phyloP scores from a whole-genome alignment of 2,329 filamentous ascomycete species.

The Paraconiothyrium brasiliense region DNA sequence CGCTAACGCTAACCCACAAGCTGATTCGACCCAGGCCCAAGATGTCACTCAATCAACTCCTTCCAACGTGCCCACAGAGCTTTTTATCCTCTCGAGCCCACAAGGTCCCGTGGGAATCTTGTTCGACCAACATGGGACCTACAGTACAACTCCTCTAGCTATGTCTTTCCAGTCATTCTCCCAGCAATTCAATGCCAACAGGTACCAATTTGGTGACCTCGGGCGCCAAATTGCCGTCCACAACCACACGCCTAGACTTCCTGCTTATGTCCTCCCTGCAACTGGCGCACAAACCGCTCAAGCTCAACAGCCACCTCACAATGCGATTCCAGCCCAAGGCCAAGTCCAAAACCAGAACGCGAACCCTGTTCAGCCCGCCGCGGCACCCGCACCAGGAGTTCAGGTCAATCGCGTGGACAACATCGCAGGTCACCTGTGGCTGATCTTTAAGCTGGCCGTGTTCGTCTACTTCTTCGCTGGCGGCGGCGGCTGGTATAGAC shows the following conservation, averaged over 20 bases:
- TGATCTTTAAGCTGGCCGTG: constrained; percentile 66
- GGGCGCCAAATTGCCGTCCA: constrained; percentile 44
- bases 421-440: constrained; percentile 60
- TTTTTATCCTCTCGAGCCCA: constrained; percentile 49
- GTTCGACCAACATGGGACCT: constrained; percentile 47
- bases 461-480: constrained; percentile 67
- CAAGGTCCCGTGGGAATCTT: constrained; percentile 49
- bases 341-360: constrained; percentile 20
- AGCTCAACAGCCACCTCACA: constrained; percentile 16
- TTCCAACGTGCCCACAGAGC: constrained; percentile 33
- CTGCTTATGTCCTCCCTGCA: constrained; percentile 17
- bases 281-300: constrained; percentile 21
- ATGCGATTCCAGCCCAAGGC: constrained; percentile 5
- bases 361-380: constrained; percentile 13
- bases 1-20: constrained; percentile 13
- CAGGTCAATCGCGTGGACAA: constrained; percentile 39
- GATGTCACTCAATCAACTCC: constrained; percentile 22
- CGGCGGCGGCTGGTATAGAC: constrained; percentile 53
- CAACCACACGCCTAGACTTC: constrained; percentile 21
- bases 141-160: constrained; percentile 42
- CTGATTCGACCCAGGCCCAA: constrained; percentile 21
- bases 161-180: constrained; percentile 43
- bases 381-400: constrained; percentile 16
- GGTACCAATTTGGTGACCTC: constrained; percentile 42
- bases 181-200: constrained; percentile 45